Conservation (phyloP, 2,329 filamentous ascomycete genomes). For the Cytospora paraplurivora region DNA sequence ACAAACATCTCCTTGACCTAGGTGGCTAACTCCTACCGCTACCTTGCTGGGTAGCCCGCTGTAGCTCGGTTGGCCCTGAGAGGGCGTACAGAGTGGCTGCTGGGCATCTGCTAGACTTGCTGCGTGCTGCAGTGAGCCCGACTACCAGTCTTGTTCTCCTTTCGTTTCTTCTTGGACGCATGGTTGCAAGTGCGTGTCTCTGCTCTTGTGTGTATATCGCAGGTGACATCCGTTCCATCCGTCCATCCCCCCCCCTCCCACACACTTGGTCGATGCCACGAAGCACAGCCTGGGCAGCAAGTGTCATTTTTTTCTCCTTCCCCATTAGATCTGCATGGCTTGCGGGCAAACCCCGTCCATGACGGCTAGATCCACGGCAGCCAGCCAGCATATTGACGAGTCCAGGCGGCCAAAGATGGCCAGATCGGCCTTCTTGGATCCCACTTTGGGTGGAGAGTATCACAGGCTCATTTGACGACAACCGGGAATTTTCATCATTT, state of each 20-base stretch:
- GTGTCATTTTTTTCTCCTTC: neutral
- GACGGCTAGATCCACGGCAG: constrained; percentile 7
- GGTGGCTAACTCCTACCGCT: constrained; percentile 4
- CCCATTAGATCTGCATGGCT: constrained; percentile 12
- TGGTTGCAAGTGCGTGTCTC: neutral
- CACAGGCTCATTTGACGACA: neutral
- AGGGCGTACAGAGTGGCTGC: neutral
- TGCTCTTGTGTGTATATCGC: too few relatives aligned
- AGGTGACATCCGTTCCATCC: neutral
- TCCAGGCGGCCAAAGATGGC: constrained; percentile 8
- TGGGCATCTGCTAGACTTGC: neutral
- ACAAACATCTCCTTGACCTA: neutral
- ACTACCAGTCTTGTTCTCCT: neutral
- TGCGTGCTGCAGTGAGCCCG: neutral
- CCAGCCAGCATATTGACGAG: neutral
- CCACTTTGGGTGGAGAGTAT: constrained; percentile 7
- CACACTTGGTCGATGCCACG: neutral
- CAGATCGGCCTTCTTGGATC: constrained; percentile 7
- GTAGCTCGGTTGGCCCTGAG: neutral
- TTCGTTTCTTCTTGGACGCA: neutral
- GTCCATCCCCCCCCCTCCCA: neutral
- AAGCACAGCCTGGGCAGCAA: constrained; percentile 1
- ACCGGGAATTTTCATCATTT: neutral
- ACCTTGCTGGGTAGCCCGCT: constrained; percentile 1
- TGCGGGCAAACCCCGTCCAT: constrained; percentile 10